These are phyloP conservation scores for Heracleum sosnowskyi DNA, from an alignment of 129 eudicot genomes.

Conservation along the genomic window DNA sequence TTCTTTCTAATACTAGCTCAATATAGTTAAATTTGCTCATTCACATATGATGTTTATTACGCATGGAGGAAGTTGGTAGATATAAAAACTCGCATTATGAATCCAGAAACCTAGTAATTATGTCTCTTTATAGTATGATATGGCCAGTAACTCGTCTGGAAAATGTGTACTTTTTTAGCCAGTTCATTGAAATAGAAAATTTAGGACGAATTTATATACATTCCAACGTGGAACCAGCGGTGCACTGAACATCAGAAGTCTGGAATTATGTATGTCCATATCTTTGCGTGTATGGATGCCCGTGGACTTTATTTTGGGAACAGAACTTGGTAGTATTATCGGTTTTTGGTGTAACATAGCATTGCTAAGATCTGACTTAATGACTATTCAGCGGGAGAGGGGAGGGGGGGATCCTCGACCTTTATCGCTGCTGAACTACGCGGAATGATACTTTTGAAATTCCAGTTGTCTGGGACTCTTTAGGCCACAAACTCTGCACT, in stretches of 20 bases:
- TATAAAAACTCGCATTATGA: neutral
- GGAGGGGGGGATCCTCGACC: slow-evolving; percentile 36
- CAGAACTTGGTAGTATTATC: neutral
- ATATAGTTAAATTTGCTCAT: neutral
- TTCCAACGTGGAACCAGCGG: neutral
- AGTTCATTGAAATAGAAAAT: too few relatives aligned
- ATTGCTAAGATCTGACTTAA: slow-evolving; percentile 24
- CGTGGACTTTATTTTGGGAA: neutral
- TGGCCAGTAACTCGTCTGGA: neutral
- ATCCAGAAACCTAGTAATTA: neutral
- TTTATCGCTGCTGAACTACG: neutral
- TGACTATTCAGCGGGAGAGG: too few relatives aligned
- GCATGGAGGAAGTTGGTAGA: neutral
- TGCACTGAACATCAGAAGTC: neutral
- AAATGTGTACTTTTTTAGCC: neutral
- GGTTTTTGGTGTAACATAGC: neutral
- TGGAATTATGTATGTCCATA: neutral
- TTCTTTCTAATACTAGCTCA: neutral
- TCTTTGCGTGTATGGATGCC: neutral
- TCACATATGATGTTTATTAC: neutral
- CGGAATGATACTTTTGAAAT: neutral
- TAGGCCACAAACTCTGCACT: neutral
- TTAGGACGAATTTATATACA: too few relatives aligned
- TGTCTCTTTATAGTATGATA: neutral
- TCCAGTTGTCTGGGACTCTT: neutral